Evolutionary conservation across 257 asterid genomes (phyloP), one percentile per base, ranked within the genome.

Genomic region (Perilla frutescens): DNA sequence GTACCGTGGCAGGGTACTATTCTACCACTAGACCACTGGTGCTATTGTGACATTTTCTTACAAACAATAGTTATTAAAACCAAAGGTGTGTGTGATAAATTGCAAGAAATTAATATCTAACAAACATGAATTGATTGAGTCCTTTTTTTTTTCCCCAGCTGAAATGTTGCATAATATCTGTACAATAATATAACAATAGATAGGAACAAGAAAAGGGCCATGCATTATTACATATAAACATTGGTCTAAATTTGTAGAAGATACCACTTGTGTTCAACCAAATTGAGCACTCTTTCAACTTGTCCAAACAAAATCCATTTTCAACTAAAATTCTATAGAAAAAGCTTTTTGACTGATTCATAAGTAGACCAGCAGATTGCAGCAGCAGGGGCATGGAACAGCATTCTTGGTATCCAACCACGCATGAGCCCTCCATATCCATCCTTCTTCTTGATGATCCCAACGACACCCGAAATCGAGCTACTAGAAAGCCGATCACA

Each of bases 1-100:
- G 95, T 88, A 91, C 96, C 95, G 93, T 93, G 96, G 96, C 93
- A 88, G 97, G 95, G 96, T 93, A 89, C 89, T 89, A 90, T 86
- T 88, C 91, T 90, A 90, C 91, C 78, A 77, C 78, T 71, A 71
- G 81, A 71, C 81, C 78, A 77, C 81, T 77, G 74, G 59, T 77
- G 81, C 81, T 45, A 20, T 20, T 20, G 26, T 20, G 26, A 20
- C 26, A 20, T 20, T 20, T 20, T 20, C 26, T 20, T 20, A 20
- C 26, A 20, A 20, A 20, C 26, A 20, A 20, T 20, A 20, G 0
- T 20, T 20, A 20, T 20, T 20, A 20, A 20, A 20, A 20, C 26
- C 26, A 20, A 20, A 20, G 26, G 1, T 20, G 26, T 0, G 26
- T 20, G 26, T 20, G 26, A 20, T 47, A 10, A 10, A 47, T 2